Evolutionary conservation across 179 eudicot species (phyloP), one percentile per base, ranked within the genome.

Genomic region (Gypsophila paniculata): DNA sequence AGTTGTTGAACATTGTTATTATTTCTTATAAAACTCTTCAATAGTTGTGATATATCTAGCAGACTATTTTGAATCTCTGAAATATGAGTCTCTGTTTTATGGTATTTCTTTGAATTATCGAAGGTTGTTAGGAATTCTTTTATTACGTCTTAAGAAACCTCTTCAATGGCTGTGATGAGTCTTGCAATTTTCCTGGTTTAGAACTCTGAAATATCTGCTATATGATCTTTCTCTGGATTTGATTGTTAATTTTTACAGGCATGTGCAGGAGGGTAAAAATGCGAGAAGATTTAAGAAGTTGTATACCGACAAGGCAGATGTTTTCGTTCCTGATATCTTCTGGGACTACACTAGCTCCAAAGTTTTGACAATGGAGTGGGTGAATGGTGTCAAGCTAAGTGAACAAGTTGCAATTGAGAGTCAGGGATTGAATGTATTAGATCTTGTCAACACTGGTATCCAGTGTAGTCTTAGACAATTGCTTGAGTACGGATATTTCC

Each of bases 291-390:
- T 95, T 80, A 95, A 86, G 80, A 95, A 91, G 84, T 79, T 95
- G 77, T 95, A 95, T 81, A 97, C 99, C 42, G 99, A 95, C 82
- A 92, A 90, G 82, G 88, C 82, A 82, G 95, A 95, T 75, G 99
- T 95, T 76, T 81, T 92, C 71, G 99, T 95, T 67, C 99, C 99
- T 26, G 99, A 95, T 85, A 92, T 95, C 72, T 95, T 90, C 48
- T 95, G 99, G 99, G 96, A 95, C 61, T 95, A 92, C 84, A 95
- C 99, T 55, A 86, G 97, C 72, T 89, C 81, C 34, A 95, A 95
- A 82, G 99, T 95, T 29, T 80, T 95, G 63, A 95, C 99, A 61
- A 95, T 95, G 99, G 99, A 95, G 71, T 95, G 99, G 99, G 86
- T 95, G 69, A 83, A 92, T 69, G 99, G 99, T 59, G 96, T 95